Evolutionary conservation across 805 yeast genomes (phyloP), one percentile per base, ranked within the genome.

Genomic region (Candida incommunis): DNA sequence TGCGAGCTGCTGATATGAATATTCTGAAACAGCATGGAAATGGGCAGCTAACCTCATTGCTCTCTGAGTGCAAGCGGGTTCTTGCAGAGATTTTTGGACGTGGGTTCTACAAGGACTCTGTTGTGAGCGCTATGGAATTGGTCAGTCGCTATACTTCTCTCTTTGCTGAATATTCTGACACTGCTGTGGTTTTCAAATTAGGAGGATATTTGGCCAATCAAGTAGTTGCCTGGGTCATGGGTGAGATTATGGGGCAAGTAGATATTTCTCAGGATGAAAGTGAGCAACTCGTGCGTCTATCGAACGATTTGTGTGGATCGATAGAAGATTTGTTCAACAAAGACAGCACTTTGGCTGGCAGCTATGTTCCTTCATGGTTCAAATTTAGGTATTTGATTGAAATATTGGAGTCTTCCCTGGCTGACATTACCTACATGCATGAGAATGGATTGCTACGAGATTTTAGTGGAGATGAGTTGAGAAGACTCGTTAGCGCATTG

Each of bases 351-450:
- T 35, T 45, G 34, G 50, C 56, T 7, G 61, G 60, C 9, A 44
- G 47, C 23, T 55, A 53, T 43, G 55, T 56, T 18, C 54, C 56
- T 3, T 51, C 54, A 22, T 59, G 63, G 61, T 44, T 59, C 42
- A 59, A 59, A 45, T 54, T 59, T 26, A 51, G 54, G 43, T 59
- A 54, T 44, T 47, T 59, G 25, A 51, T 49, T 22, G 60, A 59
- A 44, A 51, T 59, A 29, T 50, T 59, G 20, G 53, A 55, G 31
- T 50, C 56, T 43, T 54, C 45, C n/a, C 43, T 59, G 46, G 57
- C 49, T 1, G 61, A 57, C 34, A 56, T 59, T 16, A 25, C 44
- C 41, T 54, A 50, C 41, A 31, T 59, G 43, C 47, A 45, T 29
- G 48, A 49, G 22, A 44, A 48, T 5, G 51, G 48, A n/a, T 44